phyloP scores from a whole-genome alignment of 2,329 filamentous ascomycete species.

The Ascosphaera acerosa region DNA sequence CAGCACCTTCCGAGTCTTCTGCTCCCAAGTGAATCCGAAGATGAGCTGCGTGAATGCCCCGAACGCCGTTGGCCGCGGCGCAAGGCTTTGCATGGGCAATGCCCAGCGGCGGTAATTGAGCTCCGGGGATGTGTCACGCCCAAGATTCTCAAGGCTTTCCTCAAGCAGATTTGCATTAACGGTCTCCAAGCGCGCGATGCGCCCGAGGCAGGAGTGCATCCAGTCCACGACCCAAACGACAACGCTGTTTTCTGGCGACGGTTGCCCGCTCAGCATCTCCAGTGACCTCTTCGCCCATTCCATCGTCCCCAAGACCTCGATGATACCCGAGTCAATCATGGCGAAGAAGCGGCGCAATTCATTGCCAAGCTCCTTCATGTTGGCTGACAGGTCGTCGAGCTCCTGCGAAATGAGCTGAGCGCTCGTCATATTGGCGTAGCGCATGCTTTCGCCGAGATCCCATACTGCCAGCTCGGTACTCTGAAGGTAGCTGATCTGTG shows the following conservation, averaged over 20 bases:
- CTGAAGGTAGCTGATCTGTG: conserved; percentile 67
- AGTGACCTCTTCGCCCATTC: conserved; percentile 84
- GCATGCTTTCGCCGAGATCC: conserved; percentile 78
- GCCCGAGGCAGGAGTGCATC: conserved; percentile 37
- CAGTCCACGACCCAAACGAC: background rate
- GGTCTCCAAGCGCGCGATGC: background rate
- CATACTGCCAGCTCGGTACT: conserved; percentile 83
- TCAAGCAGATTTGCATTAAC: background rate
- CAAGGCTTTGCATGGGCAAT: background rate
- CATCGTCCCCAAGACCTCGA: conserved; percentile 83
- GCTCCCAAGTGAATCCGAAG: conserved; percentile 56
- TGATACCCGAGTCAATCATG: conserved; percentile 78
- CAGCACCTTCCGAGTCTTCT: conserved; percentile 55
- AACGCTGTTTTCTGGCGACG: conserved; percentile 8
- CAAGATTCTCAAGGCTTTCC: conserved; percentile 1
- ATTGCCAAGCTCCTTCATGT: conserved; percentile 55
- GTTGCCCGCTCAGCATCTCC: conserved; percentile 36
- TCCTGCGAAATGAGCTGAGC: conserved; percentile 65
- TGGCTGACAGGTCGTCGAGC: conserved; percentile 65
- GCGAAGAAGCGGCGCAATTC: conserved; percentile 85
- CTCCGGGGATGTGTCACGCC: conserved; percentile 6
- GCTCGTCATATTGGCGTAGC: conserved; percentile 73
- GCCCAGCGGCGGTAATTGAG: conserved; percentile 8
- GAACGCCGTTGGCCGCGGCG: conserved; percentile 32
- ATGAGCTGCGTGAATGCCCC: conserved; percentile 44